A percentile compares a stretch with the other conserved stretches of the same genome.
These are phyloP conservation scores for Corniculantispora saksenae DNA, from an alignment of 2,329 filamentous ascomycete genomes.

Conservation along the genomic window DNA sequence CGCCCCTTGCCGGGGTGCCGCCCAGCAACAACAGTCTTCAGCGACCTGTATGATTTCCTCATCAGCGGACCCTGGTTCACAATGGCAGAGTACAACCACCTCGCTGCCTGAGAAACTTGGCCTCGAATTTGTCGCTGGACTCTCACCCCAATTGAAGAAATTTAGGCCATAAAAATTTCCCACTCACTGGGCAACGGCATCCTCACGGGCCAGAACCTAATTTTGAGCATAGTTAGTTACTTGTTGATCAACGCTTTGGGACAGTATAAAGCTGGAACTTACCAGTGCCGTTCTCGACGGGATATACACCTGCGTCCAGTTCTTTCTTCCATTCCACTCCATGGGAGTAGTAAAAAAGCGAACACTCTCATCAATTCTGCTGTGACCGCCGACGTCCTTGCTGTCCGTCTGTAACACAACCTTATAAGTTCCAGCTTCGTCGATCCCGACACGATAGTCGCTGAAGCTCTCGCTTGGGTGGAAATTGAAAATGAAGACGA, in stretches of 20 bases:
- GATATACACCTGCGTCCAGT: constrained; percentile 91
- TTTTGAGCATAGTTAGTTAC: background rate
- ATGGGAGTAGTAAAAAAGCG: constrained; percentile 91
- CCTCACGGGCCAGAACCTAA: constrained; percentile 55
- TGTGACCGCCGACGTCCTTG: constrained; percentile 75
- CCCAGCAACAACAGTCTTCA: background rate
- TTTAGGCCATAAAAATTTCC: background rate
- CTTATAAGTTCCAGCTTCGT: constrained; percentile 80
- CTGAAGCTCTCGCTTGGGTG: constrained; percentile 80
- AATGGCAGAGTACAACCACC: background rate
- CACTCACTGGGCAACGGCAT: constrained; percentile 27
- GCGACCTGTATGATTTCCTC: background rate
- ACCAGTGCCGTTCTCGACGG: constrained; percentile 83
- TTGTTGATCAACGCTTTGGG: background rate
- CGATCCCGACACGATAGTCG: constrained; percentile 90
- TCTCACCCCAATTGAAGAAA: background rate
- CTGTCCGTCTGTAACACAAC: constrained; percentile 83
- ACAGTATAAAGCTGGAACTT: constrained; percentile 36
- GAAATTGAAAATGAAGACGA: constrained; percentile 97
- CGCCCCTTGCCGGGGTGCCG: background rate
- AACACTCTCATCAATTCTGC: constrained; percentile 74
- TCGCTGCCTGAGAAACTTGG: background rate
- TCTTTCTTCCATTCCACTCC: constrained; percentile 85
- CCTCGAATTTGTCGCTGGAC: background rate
- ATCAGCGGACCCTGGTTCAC: background rate